Evolutionary conservation across 768 basidiomycete species (phyloP).

Genomic region (Termitomyces sp.): DNA sequence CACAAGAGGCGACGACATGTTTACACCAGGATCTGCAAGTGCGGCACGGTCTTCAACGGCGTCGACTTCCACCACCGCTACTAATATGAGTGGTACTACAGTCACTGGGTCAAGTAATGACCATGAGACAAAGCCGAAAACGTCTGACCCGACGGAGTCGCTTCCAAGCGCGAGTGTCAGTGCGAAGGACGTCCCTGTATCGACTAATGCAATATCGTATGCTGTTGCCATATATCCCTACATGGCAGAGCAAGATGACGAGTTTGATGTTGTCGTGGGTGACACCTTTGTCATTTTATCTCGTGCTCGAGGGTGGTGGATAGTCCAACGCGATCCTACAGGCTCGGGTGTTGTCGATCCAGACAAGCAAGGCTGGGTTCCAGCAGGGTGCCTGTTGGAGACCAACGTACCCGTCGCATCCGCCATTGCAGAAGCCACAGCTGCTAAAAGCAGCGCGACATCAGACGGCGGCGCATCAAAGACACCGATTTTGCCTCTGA

Average conservation of each 20-base stretch:
- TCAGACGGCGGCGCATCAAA: constrained; percentile 42
- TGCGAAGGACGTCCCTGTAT: constrained; percentile 40
- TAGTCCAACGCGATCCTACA: constrained; percentile 90
- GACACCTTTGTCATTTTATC: constrained; percentile 93
- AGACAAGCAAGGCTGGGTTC: constrained; percentile 96
- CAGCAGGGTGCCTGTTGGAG: constrained; percentile 94
- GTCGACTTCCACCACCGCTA: constrained; percentile 27
- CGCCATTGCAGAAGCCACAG: constrained; percentile 80
- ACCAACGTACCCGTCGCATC: constrained; percentile 87
- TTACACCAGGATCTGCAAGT: constrained; percentile 33
- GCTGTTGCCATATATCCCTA: constrained; percentile 99
- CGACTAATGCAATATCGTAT: constrained; percentile 71
- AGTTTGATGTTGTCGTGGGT: constrained; percentile 97
- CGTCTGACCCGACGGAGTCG: constrained; percentile 14
- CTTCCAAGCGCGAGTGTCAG: constrained; percentile 17
- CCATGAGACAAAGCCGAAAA: constrained; percentile 23
- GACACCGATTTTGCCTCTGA: constrained; percentile 83
- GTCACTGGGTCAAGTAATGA: constrained; percentile 23
- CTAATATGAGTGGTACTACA: constrained; percentile 23
- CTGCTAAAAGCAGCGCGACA: constrained; percentile 45
- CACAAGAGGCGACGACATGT: constrained; percentile 36
- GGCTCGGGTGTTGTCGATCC: constrained; percentile 77
- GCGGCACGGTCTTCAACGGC: constrained; percentile 16
- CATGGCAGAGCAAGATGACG: constrained; percentile 97
- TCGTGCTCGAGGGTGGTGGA: constrained; percentile 98